phyloP scores from a whole-genome alignment of 129 eudicot genomes.

The Helianthus tuberosus region DNA sequence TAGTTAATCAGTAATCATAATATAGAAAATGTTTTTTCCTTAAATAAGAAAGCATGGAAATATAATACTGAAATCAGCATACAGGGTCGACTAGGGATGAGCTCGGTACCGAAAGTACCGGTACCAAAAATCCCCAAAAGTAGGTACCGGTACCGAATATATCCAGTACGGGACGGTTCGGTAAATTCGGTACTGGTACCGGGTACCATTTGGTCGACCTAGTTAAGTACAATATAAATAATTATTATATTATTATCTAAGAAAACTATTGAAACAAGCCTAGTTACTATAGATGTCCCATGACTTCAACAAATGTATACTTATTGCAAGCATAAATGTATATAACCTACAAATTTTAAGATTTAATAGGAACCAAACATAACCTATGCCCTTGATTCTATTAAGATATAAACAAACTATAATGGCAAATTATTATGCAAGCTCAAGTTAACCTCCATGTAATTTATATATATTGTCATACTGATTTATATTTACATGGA shows the following conservation, averaged over 20 bases:
- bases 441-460: neutral
- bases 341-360: neutral
- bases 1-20: too few relatives aligned
- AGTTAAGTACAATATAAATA: neutral
- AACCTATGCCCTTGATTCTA: neutral
- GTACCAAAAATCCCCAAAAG: too few relatives aligned
- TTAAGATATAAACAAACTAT: neutral
- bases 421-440: neutral
- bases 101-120: too few relatives aligned
- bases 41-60: too few relatives aligned
- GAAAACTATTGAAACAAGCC: conserved; percentile 5
- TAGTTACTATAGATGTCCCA: conserved; percentile 1
- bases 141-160: too few relatives aligned
- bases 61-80: neutral
- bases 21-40: too few relatives aligned
- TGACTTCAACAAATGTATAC: conserved; percentile 7
- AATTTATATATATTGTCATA: neutral
- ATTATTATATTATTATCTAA: neutral
- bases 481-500: neutral
- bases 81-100: too few relatives aligned
- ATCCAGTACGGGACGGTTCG: too few relatives aligned
- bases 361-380: neutral
- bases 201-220: too few relatives aligned
- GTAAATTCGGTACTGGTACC: too few relatives aligned
- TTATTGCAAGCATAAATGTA: neutral